A percentile compares a stretch with the other conserved stretches of the same genome.
Evolutionary conservation across 345 rosid species (phyloP).

Genomic region (Lagerstroemia speciosa): DNA sequence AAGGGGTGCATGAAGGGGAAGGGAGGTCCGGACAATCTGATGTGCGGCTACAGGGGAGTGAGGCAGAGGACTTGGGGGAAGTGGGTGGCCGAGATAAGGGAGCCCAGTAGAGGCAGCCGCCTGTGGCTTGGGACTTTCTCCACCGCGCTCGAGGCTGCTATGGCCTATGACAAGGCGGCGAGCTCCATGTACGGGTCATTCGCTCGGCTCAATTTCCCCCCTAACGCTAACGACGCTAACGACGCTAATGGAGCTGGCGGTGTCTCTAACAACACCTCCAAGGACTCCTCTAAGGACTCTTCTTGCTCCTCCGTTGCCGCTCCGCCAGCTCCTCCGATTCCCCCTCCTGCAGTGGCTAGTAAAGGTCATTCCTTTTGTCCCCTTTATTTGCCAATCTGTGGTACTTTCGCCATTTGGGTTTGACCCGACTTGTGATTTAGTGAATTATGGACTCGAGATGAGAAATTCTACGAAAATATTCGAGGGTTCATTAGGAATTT

Average conservation of each 20-base stretch:
- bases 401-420: not conserved
- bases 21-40: constrained; percentile 26
- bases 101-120: constrained; percentile 21
- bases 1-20: constrained; percentile 32
- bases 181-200: constrained; percentile 19
- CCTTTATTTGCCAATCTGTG: not conserved
- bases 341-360: constrained; percentile 1
- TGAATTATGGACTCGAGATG: not conserved
- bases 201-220: constrained; percentile 19
- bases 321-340: constrained; percentile 2
- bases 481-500: not conserved
- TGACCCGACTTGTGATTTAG: not conserved
- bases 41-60: constrained; percentile 25
- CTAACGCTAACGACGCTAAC: not conserved
- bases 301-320: constrained; percentile 12
- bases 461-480: not conserved
- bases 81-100: constrained; percentile 27
- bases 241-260: not conserved
- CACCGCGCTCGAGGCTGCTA: constrained; percentile 19
- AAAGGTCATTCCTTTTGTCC: not conserved
- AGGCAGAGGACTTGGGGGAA: constrained; percentile 32
- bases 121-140: constrained; percentile 23
- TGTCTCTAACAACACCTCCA: not conserved
- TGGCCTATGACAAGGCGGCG: constrained; percentile 22
- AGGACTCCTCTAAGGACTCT: constrained; percentile 16